A percentile compares a stretch with the other conserved stretches of the same genome.
Evolutionary conservation across 1,139 yeast genomes (phyloP).

Genomic region (Sugiyamaella pinicola): DNA sequence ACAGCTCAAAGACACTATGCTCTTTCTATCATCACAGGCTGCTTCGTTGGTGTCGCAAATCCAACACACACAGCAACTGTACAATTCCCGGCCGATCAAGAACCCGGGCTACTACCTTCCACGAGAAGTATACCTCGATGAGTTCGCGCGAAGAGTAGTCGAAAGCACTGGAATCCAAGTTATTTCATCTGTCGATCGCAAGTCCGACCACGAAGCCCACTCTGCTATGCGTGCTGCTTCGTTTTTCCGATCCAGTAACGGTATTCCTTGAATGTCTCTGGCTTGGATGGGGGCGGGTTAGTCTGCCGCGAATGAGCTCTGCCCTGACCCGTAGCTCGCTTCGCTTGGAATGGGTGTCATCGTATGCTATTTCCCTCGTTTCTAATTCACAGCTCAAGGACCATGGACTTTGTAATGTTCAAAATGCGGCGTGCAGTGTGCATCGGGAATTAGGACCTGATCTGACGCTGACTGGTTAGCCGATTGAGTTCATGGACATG

Average conservation of each 20-base stretch:
- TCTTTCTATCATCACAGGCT: constrained; percentile 48
- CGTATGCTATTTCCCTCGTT: too few relatives aligned
- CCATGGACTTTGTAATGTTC: too few relatives aligned
- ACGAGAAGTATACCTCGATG: constrained; percentile 30
- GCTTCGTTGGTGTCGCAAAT: constrained; percentile 23
- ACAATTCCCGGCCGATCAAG: constrained; percentile 1
- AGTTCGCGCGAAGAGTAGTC: constrained; percentile 28
- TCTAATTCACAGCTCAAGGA: too few relatives aligned
- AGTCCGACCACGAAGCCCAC: constrained; percentile 7
- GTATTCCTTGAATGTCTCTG: too few relatives aligned
- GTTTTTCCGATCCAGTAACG: background rate
- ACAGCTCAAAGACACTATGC: constrained; percentile 52
- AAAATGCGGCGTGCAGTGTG: too few relatives aligned
- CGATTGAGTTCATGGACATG: too few relatives aligned
- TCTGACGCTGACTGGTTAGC: too few relatives aligned
- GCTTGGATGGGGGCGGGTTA: background rate
- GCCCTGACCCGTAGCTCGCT: background rate
- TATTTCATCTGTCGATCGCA: constrained; percentile 1
- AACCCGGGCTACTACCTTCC: constrained; percentile 1
- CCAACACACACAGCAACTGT: constrained; percentile 18
- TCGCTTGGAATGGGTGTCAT: background rate
- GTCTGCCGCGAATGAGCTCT: background rate
- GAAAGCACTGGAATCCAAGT: constrained; percentile 23
- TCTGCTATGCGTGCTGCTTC: constrained; percentile 10
- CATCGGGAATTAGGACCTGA: too few relatives aligned